phyloP scores from a whole-genome alignment of 1,139 yeast species.

The Scheffersomyces quercinus region DNA sequence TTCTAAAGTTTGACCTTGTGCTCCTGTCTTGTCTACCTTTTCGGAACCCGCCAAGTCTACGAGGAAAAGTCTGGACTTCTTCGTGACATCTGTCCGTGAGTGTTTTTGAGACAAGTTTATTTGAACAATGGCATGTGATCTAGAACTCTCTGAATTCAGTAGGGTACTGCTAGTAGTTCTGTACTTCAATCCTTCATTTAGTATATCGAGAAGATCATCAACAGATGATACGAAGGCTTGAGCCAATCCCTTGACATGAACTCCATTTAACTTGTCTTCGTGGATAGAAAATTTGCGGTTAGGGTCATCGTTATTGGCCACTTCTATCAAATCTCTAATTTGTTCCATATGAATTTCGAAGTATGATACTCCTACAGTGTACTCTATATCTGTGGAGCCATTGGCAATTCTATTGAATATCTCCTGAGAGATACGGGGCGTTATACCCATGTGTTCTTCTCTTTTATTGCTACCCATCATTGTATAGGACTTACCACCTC shows the following conservation, averaged over 20 bases:
- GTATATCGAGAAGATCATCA: slow-evolving; percentile 57
- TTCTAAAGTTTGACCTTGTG: slow-evolving; percentile 70
- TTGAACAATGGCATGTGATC: slow-evolving; percentile 82
- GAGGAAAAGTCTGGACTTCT: slow-evolving; percentile 67
- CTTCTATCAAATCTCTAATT: slow-evolving; percentile 58
- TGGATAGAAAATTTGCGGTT: slow-evolving; percentile 53
- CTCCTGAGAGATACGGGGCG: slow-evolving; percentile 71
- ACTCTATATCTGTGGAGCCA: slow-evolving; percentile 58
- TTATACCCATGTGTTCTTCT: slow-evolving; percentile 51
- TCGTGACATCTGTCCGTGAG: slow-evolving; percentile 54
- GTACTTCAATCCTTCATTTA: slow-evolving; percentile 55
- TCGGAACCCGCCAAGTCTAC: slow-evolving; percentile 93
- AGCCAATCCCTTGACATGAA: slow-evolving; percentile 68
- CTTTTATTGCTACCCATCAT: slow-evolving; percentile 69
- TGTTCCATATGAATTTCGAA: slow-evolving; percentile 85
- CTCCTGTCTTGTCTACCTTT: slow-evolving; percentile 81
- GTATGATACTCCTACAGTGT: slow-evolving; percentile 67
- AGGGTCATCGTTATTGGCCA: slow-evolving; percentile 17
- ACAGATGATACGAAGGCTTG: slow-evolving; percentile 60
- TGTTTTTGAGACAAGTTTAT: slow-evolving; percentile 63
- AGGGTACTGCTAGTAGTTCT: slow-evolving; percentile 65
- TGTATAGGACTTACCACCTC: slow-evolving; percentile 83
- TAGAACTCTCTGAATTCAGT: slow-evolving; percentile 75
- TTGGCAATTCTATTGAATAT: slow-evolving; percentile 59
- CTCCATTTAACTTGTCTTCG: slow-evolving; percentile 66